Percentiles rank a stretch among this genome's conserved stretches.
Evolutionary conservation across 495 filamentous ascomycete genomes (phyloP).

Genomic region (Aspergillus nidulans): DNA sequence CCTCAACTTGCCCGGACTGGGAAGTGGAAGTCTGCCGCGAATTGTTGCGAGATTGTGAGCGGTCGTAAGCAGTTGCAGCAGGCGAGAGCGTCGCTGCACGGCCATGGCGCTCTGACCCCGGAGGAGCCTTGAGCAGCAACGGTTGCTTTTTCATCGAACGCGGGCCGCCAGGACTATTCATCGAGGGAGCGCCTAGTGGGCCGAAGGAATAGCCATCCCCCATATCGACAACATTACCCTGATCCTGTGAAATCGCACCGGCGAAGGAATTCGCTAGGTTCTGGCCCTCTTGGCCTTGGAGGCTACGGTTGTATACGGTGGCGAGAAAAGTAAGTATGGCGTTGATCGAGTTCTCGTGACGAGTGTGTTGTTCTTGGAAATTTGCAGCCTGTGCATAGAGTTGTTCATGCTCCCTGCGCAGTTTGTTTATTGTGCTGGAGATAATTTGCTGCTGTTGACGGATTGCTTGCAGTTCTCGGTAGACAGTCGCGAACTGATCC

Average conservation of each 20-base stretch:
- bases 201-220: constrained; percentile 53
- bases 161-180: constrained; percentile 36
- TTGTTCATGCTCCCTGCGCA: constrained; percentile 80
- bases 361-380: constrained; percentile 87
- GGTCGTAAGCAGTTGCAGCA: constrained; percentile 28
- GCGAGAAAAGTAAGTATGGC: constrained; percentile 95
- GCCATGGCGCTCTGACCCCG: constrained; percentile 26
- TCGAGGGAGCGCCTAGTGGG: constrained; percentile 28
- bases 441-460: constrained; percentile 83
- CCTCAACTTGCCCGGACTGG: constrained; percentile 40
- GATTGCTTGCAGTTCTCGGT: constrained; percentile 72
- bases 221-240: constrained; percentile 67
- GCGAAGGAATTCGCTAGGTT: constrained; percentile 69
- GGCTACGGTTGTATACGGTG: constrained; percentile 84
- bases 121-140: constrained; percentile 48
- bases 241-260: constrained; percentile 59
- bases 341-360: constrained; percentile 97
- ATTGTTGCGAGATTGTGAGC: constrained; percentile 30
- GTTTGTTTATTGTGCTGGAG: constrained; percentile 67
- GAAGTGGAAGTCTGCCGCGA: constrained; percentile 31
- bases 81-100: constrained; percentile 42
- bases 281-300: constrained; percentile 59
- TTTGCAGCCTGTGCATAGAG: constrained; percentile 84
- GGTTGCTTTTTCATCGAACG: constrained; percentile 46
- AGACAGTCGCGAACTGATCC: constrained; percentile 72